Percentiles rank a stretch among this genome's conserved stretches.
These are phyloP conservation scores for Nematocida sp. DNA, from an alignment of 371 early-diverging fungal species.

Conservation along the genomic window DNA sequence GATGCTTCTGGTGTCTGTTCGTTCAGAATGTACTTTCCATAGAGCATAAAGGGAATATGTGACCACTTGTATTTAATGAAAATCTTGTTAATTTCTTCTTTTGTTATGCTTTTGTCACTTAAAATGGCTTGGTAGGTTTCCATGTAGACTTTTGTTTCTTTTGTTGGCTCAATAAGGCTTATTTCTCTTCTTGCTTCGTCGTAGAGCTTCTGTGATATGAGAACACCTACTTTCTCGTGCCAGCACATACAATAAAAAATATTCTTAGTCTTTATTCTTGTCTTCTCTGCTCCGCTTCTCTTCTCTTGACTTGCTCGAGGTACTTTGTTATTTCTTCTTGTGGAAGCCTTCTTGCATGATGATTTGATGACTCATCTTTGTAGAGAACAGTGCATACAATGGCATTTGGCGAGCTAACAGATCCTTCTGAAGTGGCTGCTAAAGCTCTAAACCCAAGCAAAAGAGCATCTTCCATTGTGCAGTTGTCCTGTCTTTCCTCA, in stretches of 20 bases:
- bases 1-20: background rate
- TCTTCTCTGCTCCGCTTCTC: background rate
- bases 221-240: background rate
- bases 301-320: background rate
- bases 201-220: background rate
- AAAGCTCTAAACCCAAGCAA: conserved; percentile 28
- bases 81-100: background rate
- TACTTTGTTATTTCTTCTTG: conserved; percentile 16
- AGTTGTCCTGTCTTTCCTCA: conserved; percentile 43
- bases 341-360: background rate
- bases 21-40: conserved; percentile 14
- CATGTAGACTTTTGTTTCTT: background rate
- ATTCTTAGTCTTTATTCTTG: background rate
- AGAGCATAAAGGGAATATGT: conserved; percentile 10
- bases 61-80: background rate
- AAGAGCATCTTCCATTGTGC: conserved; percentile 19
- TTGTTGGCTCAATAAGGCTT: background rate
- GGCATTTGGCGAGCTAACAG: background rate
- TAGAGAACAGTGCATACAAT: conserved; percentile 29
- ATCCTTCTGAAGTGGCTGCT: conserved; percentile 17
- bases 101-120: background rate
- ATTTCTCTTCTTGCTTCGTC: background rate
- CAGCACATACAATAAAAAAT: background rate
- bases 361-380: background rate
- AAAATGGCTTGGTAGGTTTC: conserved; percentile 12